These are phyloP conservation scores for Psidium friedrichsthalianum DNA, from an alignment of 345 rosid genomes.

Conservation along the genomic window DNA sequence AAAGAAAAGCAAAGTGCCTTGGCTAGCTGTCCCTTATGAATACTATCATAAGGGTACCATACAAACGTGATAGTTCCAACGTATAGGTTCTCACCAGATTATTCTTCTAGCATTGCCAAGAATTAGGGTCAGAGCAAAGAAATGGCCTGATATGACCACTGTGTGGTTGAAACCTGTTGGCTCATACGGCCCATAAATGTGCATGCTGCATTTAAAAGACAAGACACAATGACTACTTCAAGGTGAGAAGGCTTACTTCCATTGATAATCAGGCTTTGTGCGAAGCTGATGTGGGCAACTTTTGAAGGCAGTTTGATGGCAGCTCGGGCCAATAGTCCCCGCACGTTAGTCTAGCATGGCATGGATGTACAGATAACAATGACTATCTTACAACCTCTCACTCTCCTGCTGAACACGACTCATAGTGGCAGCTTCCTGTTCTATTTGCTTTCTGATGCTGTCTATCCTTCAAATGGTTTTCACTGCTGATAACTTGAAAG, in stretches of 20 bases:
- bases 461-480: not conserved
- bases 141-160: not conserved
- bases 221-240: not conserved
- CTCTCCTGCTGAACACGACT: not conserved
- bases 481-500: not conserved
- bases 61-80: not conserved
- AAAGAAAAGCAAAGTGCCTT: not conserved
- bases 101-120: not conserved
- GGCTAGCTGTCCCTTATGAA: not conserved
- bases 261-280: not conserved
- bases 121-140: not conserved
- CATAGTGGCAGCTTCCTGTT: not conserved
- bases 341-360: not conserved
- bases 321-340: not conserved
- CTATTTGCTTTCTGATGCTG: not conserved
- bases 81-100: not conserved
- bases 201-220: not conserved
- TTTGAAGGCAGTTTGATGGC: not conserved
- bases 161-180: not conserved
- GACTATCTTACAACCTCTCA: not conserved
- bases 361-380: not conserved
- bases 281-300: not conserved
- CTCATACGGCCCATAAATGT: not conserved
- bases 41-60: not conserved
- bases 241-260: not conserved